Evolutionary conservation across 805 yeast species (phyloP), one percentile per base, ranked within the genome.

Genomic region (Jamesozyma spencerorum): DNA sequence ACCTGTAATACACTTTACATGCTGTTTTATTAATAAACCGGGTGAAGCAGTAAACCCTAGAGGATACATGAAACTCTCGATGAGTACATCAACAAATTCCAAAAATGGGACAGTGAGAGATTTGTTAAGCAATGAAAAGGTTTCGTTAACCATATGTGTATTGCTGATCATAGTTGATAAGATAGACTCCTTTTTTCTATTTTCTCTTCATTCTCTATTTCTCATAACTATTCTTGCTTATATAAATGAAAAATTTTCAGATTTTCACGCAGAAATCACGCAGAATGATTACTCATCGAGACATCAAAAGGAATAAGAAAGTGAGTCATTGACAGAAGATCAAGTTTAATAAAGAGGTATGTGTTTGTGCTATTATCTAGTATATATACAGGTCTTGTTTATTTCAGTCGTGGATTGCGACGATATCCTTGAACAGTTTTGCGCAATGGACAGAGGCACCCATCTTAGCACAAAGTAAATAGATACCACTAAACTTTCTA

Each of bases 401-500:
- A n/a, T n/a, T n/a, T n/a, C 20, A 37, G 20, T 44, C 44, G 31
- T 47, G 37, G 20, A 69, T 54, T 6, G 86, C 87, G 46, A 92
- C 76, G 34, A 86, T 76, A 34, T 87, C 85, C 42, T 72, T 66
- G 56, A 92, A 90, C 36, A 90, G 63, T 49, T 79, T 69, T 39
- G 79, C 77, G 57, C 95, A 81, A 13, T 88, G 94, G 28, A 92
- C 90, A 11, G 71, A 68, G 2, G 97, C 97, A 31, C 75, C 69
- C 62, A 92, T 70, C 51, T 85, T 74, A 3, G 97, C 84, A 65
- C 97, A 90, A 40, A 92, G 69, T 46, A 92, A 68, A 57, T 84
- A 92, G 1, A 92, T 94, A 10, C 98, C 98, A 57, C 95, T 84
- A 55, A 92, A 77, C 57, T 92, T 92, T 54, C 98, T 72, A 64